Conservation (phyloP, 129 eudicot genomes). For the Centaurea solstitialis region DNA sequence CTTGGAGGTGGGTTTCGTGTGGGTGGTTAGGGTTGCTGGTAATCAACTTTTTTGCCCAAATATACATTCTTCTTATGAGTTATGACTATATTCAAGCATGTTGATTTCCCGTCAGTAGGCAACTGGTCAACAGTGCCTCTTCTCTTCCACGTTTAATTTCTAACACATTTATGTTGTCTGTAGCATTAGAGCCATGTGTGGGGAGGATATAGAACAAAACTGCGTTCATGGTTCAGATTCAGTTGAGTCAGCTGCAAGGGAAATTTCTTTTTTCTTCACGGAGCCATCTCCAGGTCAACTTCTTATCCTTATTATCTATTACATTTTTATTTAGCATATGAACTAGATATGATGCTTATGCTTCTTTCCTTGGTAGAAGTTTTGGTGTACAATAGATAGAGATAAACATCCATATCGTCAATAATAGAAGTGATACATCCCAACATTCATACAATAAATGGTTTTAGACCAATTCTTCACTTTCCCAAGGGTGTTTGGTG, state of each 20-base stretch:
- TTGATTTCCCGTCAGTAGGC: background rate
- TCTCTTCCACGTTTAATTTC: background rate
- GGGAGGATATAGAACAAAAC: slow-evolving; percentile 39
- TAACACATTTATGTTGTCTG: background rate
- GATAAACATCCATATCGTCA: slow-evolving; percentile 1
- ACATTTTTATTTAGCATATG: slow-evolving; percentile 6
- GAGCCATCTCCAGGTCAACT: slow-evolving; percentile 45
- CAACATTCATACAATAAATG: background rate
- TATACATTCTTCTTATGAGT: background rate
- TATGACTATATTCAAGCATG: background rate
- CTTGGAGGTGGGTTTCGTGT: no score
- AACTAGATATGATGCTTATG: background rate
- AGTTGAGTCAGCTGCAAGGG: slow-evolving; percentile 65
- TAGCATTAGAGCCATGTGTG: slow-evolving; percentile 80
- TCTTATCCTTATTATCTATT: slow-evolving; percentile 9
- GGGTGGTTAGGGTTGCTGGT: no score
- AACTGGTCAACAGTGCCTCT: background rate
- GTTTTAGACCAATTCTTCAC: background rate
- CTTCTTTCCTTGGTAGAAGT: background rate
- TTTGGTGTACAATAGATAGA: background rate
- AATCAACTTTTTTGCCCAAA: background rate
- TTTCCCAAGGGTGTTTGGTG: background rate
- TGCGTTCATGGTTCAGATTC: slow-evolving; percentile 98
- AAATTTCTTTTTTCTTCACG: slow-evolving; percentile 56
- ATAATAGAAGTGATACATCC: background rate